These are phyloP conservation scores for Lasiosphaeris hirsuta DNA, from an alignment of 495 filamentous ascomycete species.

Conservation along the genomic window DNA sequence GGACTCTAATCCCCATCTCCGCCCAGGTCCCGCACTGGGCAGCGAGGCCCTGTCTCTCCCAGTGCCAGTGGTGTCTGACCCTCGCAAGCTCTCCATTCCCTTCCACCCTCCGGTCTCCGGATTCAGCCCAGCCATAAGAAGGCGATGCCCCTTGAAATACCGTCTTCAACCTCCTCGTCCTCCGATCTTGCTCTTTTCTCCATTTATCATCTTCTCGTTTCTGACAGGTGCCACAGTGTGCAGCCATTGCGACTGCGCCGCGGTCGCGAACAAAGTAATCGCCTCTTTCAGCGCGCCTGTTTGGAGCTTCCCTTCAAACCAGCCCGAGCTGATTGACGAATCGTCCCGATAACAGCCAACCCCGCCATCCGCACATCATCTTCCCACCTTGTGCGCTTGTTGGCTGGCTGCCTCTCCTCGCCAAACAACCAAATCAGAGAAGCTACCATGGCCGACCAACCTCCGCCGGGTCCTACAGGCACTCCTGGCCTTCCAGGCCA, in stretches of 20 bases:
- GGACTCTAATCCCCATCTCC: conserved; percentile 14
- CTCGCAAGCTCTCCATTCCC: not conserved
- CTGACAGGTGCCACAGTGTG: not conserved
- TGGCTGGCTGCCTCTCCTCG: not conserved
- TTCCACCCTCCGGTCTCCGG: not conserved
- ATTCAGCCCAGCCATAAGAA: not conserved
- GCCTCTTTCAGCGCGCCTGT: not conserved
- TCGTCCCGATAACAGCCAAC: conserved; percentile 8
- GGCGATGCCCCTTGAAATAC: too few species aligned
- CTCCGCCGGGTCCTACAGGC: conserved; percentile 9
- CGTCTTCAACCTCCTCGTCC: too few species aligned
- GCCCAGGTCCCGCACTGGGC: not conserved
- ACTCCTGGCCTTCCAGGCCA: not conserved
- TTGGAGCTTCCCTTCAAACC: not conserved
- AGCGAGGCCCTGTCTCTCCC: conserved; percentile 1
- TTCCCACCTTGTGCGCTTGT: not conserved
- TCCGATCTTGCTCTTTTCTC: too few species aligned
- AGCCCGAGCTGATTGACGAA: not conserved
- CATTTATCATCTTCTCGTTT: not conserved
- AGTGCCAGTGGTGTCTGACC: not conserved
- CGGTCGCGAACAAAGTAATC: not conserved
- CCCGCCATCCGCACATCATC: conserved; percentile 10
- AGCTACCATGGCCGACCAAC: conserved; percentile 16
- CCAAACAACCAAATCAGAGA: not conserved
- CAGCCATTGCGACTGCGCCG: not conserved